Base-by-base conservation (phyloP, 768 basidiomycete species). In the Pleurotus cornucopiae region DNA sequence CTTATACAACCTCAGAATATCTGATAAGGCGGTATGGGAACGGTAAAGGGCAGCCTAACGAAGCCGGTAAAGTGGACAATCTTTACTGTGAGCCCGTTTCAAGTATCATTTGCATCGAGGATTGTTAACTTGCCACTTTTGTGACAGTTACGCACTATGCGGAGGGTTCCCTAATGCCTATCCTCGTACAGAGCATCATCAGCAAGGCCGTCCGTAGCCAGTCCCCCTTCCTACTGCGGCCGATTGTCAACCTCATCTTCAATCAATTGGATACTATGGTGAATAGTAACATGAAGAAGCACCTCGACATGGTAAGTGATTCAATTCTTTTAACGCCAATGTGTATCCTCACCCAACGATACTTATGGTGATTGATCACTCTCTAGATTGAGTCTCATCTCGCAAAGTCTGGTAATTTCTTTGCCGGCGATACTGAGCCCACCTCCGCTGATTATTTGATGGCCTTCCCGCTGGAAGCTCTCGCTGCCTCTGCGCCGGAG, bases 111-210 rank as follows among this genome's bases (percentile, higher is more conserved):
- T 6, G n/a, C 6, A 23, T 45, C 37, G 26, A 6, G n/a, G 18
- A 1, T 11, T 6, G 20, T 40, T 41, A 46, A 5, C 18, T 49
- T 7, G 30, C 30, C 3, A 13, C 6, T 6, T n/a, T 4, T 20
- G 14, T 14, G 41, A 16, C 56, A 77, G 74, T 70, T 57, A 64
- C 65, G 5, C 75, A 77, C 58, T 77, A 73, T 55, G 61, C 75
- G 1, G 76, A 76, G 61, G 74, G 72, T 12, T 71, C 75, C 11
- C 54, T 76, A 6, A 73, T 74, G 72, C 76, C 76, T 7, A 49
- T 72, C 18, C 56, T 79, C 12, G 65, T 71, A 40, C 72, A 70
- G 53, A 69, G 70, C 49, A 56, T 69, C 18, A 60, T 74, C n/a
- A 71, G 71, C 39, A 60, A 59, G 46, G 38, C 69, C 2, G 62